A percentile compares a stretch with the other conserved stretches of the same genome.
Conservation (phyloP, 345 rosid species). For the Crucihimalaya himalaica region DNA sequence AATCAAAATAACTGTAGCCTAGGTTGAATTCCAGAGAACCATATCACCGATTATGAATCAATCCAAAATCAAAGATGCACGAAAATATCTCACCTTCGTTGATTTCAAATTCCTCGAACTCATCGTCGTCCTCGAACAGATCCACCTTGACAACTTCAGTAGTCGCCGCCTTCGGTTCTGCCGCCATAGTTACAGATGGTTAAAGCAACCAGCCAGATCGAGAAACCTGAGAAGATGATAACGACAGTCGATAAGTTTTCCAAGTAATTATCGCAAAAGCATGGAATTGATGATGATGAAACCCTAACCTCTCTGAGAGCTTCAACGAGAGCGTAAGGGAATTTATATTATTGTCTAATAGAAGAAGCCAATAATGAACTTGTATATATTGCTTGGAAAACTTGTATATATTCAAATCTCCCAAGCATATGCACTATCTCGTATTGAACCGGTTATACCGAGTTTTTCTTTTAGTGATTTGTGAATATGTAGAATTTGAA, state of each 20-base stretch:
- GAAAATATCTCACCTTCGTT: not conserved
- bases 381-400: too few relatives aligned
- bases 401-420: too few relatives aligned
- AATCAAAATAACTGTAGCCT: not conserved
- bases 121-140: slow-evolving; percentile 92
- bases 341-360: too few relatives aligned
- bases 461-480: too few relatives aligned
- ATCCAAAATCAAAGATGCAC: not conserved
- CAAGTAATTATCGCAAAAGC: not conserved
- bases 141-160: slow-evolving; percentile 70
- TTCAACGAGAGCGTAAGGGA: too few relatives aligned
- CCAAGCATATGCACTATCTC: too few relatives aligned
- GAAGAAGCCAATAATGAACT: too few relatives aligned
- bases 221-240: not conserved
- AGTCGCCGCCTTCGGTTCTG: slow-evolving; percentile 32
- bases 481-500: too few relatives aligned
- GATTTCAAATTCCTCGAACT: slow-evolving; percentile 54
- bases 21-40: not conserved
- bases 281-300: not conserved
- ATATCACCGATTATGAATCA: not conserved
- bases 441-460: too few relatives aligned
- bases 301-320: slow-evolving; percentile 9
- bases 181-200: slow-evolving; percentile 48
- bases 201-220: not conserved
- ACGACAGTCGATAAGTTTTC: not conserved